Evolutionary conservation across 768 basidiomycete genomes (phyloP).

Genomic region (Pulveroboletus sp.): DNA sequence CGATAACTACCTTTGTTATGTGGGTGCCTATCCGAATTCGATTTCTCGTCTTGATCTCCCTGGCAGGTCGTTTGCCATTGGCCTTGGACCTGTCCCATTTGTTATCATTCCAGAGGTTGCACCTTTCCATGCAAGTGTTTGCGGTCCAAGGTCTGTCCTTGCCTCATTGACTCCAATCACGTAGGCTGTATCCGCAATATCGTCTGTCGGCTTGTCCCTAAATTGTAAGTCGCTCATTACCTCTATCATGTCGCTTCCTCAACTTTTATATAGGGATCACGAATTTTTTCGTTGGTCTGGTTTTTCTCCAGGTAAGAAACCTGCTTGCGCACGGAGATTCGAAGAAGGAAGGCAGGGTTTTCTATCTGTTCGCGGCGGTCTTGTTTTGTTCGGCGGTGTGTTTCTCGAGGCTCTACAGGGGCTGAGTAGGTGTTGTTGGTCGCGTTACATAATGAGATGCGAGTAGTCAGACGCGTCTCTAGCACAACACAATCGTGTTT

Average conservation of each 20-base stretch:
- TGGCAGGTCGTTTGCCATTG: slow-evolving; percentile 77
- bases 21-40: slow-evolving; percentile 31
- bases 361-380: slow-evolving; percentile 73
- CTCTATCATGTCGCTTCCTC: not conserved
- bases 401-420: slow-evolving; percentile 26
- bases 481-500: not conserved
- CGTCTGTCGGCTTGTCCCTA: slow-evolving; percentile 66
- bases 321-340: slow-evolving; percentile 56
- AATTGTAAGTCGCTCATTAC: slow-evolving; percentile 48
- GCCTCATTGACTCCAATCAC: not conserved
- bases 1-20: slow-evolving; percentile 80
- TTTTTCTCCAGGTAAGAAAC: slow-evolving; percentile 82
- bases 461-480: not conserved
- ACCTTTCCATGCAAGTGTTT: slow-evolving; percentile 59
- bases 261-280: slow-evolving; percentile 54
- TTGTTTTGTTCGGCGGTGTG: slow-evolving; percentile 32
- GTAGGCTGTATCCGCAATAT: slow-evolving; percentile 77
- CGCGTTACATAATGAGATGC: slow-evolving; percentile 23
- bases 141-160: not conserved
- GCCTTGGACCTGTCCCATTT: slow-evolving; percentile 90
- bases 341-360: slow-evolving; percentile 77
- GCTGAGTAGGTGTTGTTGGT: slow-evolving; percentile 7
- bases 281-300: slow-evolving; percentile 80
- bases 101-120: slow-evolving; percentile 90
- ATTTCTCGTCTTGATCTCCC: slow-evolving; percentile 1